These are phyloP conservation scores for Venturia oleaginea DNA, from an alignment of 2,329 filamentous ascomycete species.

Conservation along the genomic window DNA sequence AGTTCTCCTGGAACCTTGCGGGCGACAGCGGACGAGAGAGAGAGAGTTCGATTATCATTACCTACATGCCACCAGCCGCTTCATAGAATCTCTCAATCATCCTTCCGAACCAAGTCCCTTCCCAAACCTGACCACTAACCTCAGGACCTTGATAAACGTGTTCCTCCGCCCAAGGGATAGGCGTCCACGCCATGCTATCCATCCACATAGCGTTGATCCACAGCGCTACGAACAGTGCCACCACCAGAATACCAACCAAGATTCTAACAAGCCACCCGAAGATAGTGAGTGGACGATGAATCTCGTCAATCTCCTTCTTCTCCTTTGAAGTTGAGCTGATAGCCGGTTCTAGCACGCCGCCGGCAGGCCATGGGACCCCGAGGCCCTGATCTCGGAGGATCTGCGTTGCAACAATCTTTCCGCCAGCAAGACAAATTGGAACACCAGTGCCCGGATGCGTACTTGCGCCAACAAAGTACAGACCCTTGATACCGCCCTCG, in stretches of 20 bases:
- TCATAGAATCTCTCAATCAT: not conserved
- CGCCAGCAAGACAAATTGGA: conserved; percentile 62
- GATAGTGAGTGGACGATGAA: not conserved
- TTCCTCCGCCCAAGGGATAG: conserved; percentile 6
- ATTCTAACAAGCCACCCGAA: not conserved
- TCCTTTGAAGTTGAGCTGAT: not conserved
- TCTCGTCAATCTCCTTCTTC: conserved; percentile 12
- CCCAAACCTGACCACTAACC: not conserved
- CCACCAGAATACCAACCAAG: not conserved
- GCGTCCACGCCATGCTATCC: not conserved
- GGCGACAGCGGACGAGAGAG: not conserved
- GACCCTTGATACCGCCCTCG: conserved; percentile 33
- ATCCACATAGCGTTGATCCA: conserved; percentile 9
- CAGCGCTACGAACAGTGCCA: not conserved
- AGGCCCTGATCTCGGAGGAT: conserved; percentile 34
- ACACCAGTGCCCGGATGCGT: conserved; percentile 71
- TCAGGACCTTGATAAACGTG: not conserved
- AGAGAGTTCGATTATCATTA: not conserved
- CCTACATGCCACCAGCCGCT: not conserved
- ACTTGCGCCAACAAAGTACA: conserved; percentile 67
- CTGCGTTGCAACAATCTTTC: conserved; percentile 51
- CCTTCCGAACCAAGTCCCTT: conserved; percentile 1
- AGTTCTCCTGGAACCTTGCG: not conserved
- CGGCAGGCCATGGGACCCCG: conserved; percentile 32
- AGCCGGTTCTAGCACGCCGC: conserved; percentile 10